Percentiles rank a stretch among this genome's conserved stretches.
Conservation (phyloP, 768 basidiomycete genomes). For the Termitomyces eurrhizus region DNA sequence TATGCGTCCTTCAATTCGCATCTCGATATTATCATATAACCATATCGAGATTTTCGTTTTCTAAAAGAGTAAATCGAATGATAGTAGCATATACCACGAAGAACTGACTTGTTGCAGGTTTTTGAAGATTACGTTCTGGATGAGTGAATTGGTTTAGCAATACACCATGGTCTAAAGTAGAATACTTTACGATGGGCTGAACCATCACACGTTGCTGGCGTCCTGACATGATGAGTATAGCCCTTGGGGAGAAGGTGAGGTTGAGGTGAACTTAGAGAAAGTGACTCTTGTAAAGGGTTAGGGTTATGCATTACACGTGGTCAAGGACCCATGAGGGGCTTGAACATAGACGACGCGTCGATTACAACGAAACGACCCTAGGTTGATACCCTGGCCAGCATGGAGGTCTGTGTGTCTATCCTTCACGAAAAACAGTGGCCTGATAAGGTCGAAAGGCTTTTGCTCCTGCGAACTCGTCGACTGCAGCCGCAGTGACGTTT, state of each 20-base stretch:
- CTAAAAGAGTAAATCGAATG: constrained; percentile 25
- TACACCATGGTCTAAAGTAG: constrained; percentile 5
- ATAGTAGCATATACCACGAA: constrained; percentile 1
- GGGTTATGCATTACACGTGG: constrained; percentile 23
- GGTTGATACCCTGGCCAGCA: constrained; percentile 17
- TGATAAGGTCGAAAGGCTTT: constrained; percentile 42
- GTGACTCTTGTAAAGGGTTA: constrained; percentile 17
- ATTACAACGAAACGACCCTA: constrained; percentile 9
- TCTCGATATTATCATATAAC: constrained; percentile 96
- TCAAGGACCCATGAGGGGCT: background rate
- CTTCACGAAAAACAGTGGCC: background rate
- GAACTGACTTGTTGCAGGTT: constrained; percentile 77
- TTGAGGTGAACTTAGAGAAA: constrained; percentile 3
- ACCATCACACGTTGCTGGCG: constrained; percentile 98
- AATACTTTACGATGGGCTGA: constrained; percentile 87
- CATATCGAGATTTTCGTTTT: constrained; percentile 85
- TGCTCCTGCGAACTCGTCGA: constrained; percentile 82
- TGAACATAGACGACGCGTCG: constrained; percentile 23
- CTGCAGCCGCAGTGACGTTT: constrained; percentile 96
- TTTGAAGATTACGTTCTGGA: constrained; percentile 96
- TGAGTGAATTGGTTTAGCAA: background rate
- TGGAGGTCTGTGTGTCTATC: constrained; percentile 22
- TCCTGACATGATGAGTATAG: constrained; percentile 66
- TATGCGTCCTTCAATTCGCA: constrained; percentile 94
- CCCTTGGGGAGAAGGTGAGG: constrained; percentile 5